A percentile compares a stretch with the other conserved stretches of the same genome.
These are phyloP conservation scores for Plenodomus lindquistii DNA, from an alignment of 2,329 filamentous ascomycete genomes.

Conservation along the genomic window DNA sequence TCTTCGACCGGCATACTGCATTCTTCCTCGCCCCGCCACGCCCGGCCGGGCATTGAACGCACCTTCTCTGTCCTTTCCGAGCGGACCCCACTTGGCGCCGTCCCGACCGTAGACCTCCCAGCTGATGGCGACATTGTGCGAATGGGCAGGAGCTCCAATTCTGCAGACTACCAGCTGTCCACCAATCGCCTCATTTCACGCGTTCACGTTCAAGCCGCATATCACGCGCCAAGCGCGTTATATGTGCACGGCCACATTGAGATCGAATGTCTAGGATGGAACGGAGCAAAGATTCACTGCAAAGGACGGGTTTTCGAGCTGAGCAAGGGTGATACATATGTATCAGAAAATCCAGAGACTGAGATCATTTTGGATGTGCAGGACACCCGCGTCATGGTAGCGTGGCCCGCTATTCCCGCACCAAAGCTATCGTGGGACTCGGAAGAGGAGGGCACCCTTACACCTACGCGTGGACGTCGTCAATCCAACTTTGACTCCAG, in stretches of 20 bases:
- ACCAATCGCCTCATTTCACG: constrained; percentile 91
- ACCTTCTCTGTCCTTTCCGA: constrained; percentile 67
- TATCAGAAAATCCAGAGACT: constrained; percentile 81
- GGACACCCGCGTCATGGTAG: constrained; percentile 83
- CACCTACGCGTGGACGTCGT: constrained; percentile 37
- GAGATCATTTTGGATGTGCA: constrained; percentile 97
- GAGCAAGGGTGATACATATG: constrained; percentile 84
- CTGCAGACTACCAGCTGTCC: constrained; percentile 92
- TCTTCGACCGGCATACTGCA: constrained; percentile 91
- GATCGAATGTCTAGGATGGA: constrained; percentile 93
- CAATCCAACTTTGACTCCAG: constrained; percentile 58
- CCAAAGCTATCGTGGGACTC: constrained; percentile 51
- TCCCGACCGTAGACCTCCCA: constrained; percentile 80
- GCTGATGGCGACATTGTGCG: constrained; percentile 79
- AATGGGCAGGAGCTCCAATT: constrained; percentile 93
- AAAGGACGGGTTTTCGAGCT: constrained; percentile 85
- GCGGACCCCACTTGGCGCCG: constrained; percentile 78
- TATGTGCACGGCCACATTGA: constrained; percentile 79
- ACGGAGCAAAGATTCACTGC: constrained; percentile 90
- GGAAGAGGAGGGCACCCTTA: constrained; percentile 61
- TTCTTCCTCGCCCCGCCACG: constrained; percentile 68
- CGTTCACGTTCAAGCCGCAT: constrained; percentile 87
- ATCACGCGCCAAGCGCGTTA: constrained; percentile 69
- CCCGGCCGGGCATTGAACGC: constrained; percentile 60
- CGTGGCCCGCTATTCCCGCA: constrained; percentile 76